Evolutionary conservation across 1,284 basidiomycete species (phyloP), one percentile per base, ranked within the genome.

Genomic region (Puccinia polysora): DNA sequence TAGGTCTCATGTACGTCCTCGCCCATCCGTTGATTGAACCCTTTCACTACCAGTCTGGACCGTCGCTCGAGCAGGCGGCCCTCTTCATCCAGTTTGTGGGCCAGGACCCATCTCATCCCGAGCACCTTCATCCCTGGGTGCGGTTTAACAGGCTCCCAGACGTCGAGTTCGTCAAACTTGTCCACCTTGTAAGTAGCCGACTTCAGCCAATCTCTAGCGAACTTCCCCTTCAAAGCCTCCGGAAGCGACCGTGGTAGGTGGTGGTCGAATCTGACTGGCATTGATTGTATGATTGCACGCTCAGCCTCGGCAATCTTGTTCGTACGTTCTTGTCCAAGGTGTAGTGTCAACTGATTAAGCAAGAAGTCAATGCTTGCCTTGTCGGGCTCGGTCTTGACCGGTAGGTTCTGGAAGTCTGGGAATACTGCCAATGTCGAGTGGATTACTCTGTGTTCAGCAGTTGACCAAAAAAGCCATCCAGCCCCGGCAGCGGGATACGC

Each of bases 391-490:
- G 12, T 15, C 14, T n/a, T 20, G 1, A 45, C 38, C 12, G 38
- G 20, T 8, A 63, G 60, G 2, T 25, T 7, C 23, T 63, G 60
- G n/a, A 30, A 63, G 5, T 28, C 40, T 2, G 60, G 60, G 23
- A 63, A 63, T 7, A 63, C 43, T 2, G 25, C 60, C 2, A 10
- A 25, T 4, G 60, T 30, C 15, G 60, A 45, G 5, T 63, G 60
- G 4, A 49, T 15, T 5, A 63, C 18, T 14, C 28, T n/a, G n/a
- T n/a, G 18, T 36, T 56, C 55, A 14, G 7, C 20, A 2, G 7
- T 4, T 15, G 20, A 20, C 47, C 49, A 67, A 6, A 68, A 47
- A 23, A 58, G 20, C 52, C 52, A 68, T 18, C 65, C 65, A 12
- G 4, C 23, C 10, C 40, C 55, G 1, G 36, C 20, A 5, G 3